Conservation (phyloP, 345 rosid species). For the Eutrema japonicum region DNA sequence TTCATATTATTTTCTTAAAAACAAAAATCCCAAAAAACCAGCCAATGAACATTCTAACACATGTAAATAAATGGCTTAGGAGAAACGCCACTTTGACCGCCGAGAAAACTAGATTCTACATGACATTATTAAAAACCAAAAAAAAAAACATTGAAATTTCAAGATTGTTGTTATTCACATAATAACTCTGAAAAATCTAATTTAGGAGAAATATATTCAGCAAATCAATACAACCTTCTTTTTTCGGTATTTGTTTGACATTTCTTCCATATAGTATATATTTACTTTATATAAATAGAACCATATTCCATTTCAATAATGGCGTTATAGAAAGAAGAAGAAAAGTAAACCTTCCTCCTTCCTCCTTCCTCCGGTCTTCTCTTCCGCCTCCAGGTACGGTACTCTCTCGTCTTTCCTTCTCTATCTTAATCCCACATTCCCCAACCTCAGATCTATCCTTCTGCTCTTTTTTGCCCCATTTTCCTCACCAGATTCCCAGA, state of each 20-base stretch:
- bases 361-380: conserved; percentile 25
- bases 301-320: conserved; percentile 9
- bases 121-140: neutral
- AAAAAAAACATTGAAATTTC: neutral
- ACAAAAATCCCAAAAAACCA: no score
- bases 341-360: conserved; percentile 12
- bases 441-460: conserved; percentile 31
- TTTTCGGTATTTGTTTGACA: conserved; percentile 27
- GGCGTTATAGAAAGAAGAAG: conserved; percentile 13
- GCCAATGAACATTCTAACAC: neutral
- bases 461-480: neutral
- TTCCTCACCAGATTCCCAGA: conserved; percentile 29
- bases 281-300: conserved; percentile 37
- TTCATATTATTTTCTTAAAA: no score
- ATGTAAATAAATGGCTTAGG: neutral
- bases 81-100: conserved; percentile 39
- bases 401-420: conserved; percentile 14
- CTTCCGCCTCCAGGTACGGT: conserved; percentile 42
- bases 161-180: neutral
- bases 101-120: conserved; percentile 28
- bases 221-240: conserved; percentile 18
- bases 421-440: conserved; percentile 21
- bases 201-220: conserved; percentile 21
- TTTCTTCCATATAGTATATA: neutral
- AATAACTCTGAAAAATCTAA: neutral